A percentile compares a stretch with the other conserved stretches of the same genome.
These are phyloP conservation scores for Chrysochromulina tobinii DNA, from an alignment of 78 protist genomes.

Conservation along the genomic window DNA sequence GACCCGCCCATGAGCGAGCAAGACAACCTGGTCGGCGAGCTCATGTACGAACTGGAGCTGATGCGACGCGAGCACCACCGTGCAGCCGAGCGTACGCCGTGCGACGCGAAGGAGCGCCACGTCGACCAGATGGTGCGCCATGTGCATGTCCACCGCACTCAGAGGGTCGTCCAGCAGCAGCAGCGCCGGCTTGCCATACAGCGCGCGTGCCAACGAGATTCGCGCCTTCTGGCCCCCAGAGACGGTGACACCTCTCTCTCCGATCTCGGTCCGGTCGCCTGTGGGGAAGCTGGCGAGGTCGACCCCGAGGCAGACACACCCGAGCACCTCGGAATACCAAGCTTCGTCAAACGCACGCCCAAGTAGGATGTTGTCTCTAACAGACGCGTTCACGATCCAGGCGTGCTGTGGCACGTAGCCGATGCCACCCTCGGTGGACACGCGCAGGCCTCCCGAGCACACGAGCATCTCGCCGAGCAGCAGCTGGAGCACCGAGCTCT, in stretches of 20 bases:
- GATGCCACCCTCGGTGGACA: background rate
- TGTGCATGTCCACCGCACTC: slow-evolving; percentile 70
- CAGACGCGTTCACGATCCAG: slow-evolving; percentile 66
- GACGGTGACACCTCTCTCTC: slow-evolving; percentile 56
- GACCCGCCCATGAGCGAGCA: background rate
- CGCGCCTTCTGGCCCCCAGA: slow-evolving; percentile 75
- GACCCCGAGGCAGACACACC: slow-evolving; percentile 20
- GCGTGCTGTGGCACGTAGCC: slow-evolving; percentile 49
- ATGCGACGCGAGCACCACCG: slow-evolving; percentile 12
- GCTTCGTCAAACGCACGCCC: slow-evolving; percentile 1
- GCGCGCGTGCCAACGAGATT: slow-evolving; percentile 71
- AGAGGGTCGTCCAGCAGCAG: slow-evolving; percentile 72
- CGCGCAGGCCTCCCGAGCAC: background rate
- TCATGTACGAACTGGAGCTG: background rate
- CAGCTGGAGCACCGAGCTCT: background rate
- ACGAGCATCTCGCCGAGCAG: slow-evolving; percentile 19
- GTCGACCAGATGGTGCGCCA: slow-evolving; percentile 39
- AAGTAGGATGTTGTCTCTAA: slow-evolving; percentile 59
- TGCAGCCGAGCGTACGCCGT: background rate
- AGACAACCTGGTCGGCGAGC: background rate
- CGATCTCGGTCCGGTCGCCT: background rate
- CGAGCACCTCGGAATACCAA: background rate
- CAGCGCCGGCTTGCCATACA: slow-evolving; percentile 61
- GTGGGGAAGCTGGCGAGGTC: slow-evolving; percentile 50
- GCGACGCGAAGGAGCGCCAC: background rate